phyloP scores from a whole-genome alignment of 371 early-diverging fungal species.

The Mucor piriformis region DNA sequence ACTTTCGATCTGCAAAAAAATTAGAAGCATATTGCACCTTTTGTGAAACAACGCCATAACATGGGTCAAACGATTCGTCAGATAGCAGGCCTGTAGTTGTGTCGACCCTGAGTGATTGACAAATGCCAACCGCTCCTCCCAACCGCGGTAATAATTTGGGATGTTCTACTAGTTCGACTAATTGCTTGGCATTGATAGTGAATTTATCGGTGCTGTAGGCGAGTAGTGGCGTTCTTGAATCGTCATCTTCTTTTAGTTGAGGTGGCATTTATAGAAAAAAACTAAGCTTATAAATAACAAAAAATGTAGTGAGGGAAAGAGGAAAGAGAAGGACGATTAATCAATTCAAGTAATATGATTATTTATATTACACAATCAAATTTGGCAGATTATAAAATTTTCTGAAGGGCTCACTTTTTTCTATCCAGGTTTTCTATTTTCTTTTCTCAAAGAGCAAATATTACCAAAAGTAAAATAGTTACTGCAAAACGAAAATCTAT shows the following conservation, averaged over 20 bases:
- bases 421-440: too few species aligned
- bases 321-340: too few species aligned
- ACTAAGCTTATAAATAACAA: too few species aligned
- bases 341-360: too few species aligned
- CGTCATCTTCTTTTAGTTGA: neutral
- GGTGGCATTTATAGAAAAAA: neutral
- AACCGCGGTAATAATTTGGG: neutral
- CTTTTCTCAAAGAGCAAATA: too few species aligned
- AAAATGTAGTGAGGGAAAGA: too few species aligned
- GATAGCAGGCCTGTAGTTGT: neutral
- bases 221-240: neutral
- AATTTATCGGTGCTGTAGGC: neutral
- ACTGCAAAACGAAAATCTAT: too few species aligned
- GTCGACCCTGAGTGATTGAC: neutral
- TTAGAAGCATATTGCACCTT: neutral
- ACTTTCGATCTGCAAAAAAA: neutral
- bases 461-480: too few species aligned
- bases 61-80: neutral
- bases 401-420: too few species aligned
- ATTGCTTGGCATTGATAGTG: neutral
- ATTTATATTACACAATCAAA: too few species aligned
- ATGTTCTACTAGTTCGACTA: neutral
- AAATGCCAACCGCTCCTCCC: neutral
- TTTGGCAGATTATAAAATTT: too few species aligned
- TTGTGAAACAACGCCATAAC: neutral